A percentile compares a stretch with the other conserved stretches of the same genome.
These are phyloP conservation scores for Lasiodiplodia gonubiensis DNA, from an alignment of 2,329 filamentous ascomycete genomes.

Conservation along the genomic window DNA sequence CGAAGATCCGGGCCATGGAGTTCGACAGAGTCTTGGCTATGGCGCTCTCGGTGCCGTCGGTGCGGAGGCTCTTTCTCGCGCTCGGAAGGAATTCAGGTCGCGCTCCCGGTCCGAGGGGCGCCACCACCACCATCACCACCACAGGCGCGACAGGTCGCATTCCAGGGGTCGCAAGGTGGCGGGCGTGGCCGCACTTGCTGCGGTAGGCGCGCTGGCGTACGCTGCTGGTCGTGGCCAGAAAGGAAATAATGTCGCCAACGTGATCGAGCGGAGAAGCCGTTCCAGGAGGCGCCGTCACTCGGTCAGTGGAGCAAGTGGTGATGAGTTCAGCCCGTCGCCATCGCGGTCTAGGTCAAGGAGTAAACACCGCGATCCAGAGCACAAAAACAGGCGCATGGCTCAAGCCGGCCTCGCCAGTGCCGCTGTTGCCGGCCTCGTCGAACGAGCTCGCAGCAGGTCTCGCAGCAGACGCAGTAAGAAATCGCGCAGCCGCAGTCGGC, in stretches of 20 bases:
- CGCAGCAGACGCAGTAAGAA: conserved; percentile 57
- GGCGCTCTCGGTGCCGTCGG: conserved; percentile 66
- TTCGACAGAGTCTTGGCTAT: conserved; percentile 63
- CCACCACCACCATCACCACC: conserved; percentile 34
- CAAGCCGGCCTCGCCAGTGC: conserved; percentile 67
- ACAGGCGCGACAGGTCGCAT: conserved; percentile 39
- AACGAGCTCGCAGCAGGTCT: conserved; percentile 64
- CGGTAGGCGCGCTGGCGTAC: conserved; percentile 64
- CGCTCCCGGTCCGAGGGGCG: conserved; percentile 53
- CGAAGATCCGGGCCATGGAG: conserved; percentile 57
- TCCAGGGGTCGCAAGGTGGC: conserved; percentile 59
- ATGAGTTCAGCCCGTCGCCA: conserved; percentile 44
- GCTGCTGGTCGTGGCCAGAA: conserved; percentile 55
- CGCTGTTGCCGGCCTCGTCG: conserved; percentile 65
- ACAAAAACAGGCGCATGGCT: conserved; percentile 64
- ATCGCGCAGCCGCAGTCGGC: conserved; percentile 59
- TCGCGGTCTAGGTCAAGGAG: conserved; percentile 45
- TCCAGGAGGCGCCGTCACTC: conserved; percentile 52
- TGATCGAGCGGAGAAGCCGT: conserved; percentile 55
- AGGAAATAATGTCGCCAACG: conserved; percentile 54
- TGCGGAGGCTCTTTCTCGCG: conserved; percentile 62
- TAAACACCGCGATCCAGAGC: conserved; percentile 52
- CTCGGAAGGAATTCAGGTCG: conserved; percentile 54
- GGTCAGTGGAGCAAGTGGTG: conserved; percentile 34
- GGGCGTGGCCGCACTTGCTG: conserved; percentile 65